Evolutionary conservation across 2,329 filamentous ascomycete species (phyloP).

Genomic region (Calonectria pseudoreteaudii): DNA sequence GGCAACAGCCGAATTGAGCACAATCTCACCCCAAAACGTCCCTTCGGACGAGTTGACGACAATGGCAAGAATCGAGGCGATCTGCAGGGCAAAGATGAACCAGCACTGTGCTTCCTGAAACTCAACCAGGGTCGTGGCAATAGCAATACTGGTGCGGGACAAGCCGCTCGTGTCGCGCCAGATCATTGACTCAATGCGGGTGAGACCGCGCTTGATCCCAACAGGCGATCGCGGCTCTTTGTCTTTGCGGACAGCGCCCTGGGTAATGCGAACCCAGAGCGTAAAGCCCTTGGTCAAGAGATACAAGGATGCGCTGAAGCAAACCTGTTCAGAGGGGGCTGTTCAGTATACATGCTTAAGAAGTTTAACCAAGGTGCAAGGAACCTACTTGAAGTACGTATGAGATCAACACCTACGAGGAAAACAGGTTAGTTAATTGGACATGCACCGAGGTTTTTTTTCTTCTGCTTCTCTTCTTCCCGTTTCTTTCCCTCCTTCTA

Average conservation of each 20-base stretch:
- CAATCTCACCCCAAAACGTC: constrained; percentile 54
- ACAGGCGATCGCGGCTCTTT: constrained; percentile 32
- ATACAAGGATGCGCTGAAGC: constrained; percentile 49
- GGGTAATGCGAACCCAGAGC: constrained; percentile 48
- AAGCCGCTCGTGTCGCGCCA: constrained; percentile 51
- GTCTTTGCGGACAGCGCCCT: constrained; percentile 39
- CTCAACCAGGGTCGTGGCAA: constrained; percentile 54
- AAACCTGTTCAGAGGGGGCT: constrained; percentile 29
- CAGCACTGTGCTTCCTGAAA: constrained; percentile 55
- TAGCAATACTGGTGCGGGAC: constrained; percentile 53
- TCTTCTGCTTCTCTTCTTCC: no score
- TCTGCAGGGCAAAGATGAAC: constrained; percentile 55
- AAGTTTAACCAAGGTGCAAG: no score
- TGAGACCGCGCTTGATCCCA: constrained; percentile 46
- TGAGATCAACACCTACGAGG: constrained; percentile 51
- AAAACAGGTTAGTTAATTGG: constrained; percentile 17
- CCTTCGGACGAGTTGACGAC: constrained; percentile 55
- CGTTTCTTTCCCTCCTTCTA: neutral
- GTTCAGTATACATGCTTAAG: neutral
- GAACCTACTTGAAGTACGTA: constrained; percentile 48
- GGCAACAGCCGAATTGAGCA: constrained; percentile 52
- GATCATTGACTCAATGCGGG: constrained; percentile 51
- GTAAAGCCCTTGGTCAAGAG: constrained; percentile 50
- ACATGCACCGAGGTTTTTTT: neutral
- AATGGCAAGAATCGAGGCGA: constrained; percentile 54